Conservation (phyloP, 257 asterid genomes). For the Nicotiana attenuata region DNA sequence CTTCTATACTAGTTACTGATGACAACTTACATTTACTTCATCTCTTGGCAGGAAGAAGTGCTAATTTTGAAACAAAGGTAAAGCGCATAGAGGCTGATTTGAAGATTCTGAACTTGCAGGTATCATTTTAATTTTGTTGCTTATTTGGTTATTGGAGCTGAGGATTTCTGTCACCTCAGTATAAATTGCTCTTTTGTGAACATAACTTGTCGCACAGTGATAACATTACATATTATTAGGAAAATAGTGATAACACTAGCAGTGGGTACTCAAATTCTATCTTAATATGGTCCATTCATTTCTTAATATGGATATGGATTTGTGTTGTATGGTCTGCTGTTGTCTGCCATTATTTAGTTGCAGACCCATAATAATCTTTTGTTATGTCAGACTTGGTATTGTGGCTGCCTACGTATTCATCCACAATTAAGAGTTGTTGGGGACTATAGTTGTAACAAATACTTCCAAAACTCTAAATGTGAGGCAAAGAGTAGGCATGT, state of each 20-base stretch:
- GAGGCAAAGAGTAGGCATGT: neutral
- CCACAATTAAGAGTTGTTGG: neutral
- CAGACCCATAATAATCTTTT: neutral
- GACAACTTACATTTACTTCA: neutral
- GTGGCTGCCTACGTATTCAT: neutral
- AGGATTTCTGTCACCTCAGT: neutral
- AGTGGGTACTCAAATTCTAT: neutral
- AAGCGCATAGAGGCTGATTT: conserved; percentile 93
- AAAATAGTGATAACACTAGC: neutral
- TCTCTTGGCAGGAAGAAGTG: conserved; percentile 47
- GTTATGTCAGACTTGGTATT: neutral
- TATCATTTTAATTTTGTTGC: conserved; percentile 15
- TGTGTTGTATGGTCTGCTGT: neutral
- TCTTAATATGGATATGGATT: neutral
- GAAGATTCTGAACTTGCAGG: conserved; percentile 76
- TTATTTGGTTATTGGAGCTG: neutral
- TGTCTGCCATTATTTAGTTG: neutral
- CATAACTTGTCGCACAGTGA: neutral
- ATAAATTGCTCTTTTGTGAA: neutral
- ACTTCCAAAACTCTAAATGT: neutral
- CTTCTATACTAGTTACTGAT: neutral
- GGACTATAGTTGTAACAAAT: neutral
- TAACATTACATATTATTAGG: neutral
- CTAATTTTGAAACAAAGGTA: conserved; percentile 47
- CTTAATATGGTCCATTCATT: neutral